phyloP scores from a whole-genome alignment of 225 moss, liverwort and hornwort genomes.

The Thuidium tamariscinum region DNA sequence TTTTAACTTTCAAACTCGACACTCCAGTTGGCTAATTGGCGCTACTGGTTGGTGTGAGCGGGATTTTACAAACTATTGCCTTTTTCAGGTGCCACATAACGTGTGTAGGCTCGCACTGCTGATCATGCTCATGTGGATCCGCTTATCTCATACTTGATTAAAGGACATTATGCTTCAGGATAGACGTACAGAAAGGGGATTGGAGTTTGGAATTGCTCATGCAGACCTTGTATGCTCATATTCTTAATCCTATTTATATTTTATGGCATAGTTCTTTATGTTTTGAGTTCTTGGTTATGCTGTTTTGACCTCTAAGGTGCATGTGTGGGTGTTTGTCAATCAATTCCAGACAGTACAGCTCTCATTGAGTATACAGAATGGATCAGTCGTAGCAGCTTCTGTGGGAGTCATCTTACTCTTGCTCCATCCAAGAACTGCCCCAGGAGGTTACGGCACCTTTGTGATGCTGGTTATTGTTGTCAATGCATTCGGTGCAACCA shows the following conservation, averaged over 20 bases:
- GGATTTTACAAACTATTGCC: background rate
- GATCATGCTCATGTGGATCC: background rate
- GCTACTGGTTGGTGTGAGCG: background rate
- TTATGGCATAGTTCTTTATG: background rate
- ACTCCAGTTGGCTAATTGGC: background rate
- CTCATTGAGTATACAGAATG: conserved; percentile 70
- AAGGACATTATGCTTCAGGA: background rate
- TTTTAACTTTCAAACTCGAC: background rate
- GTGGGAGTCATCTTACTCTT: conserved; percentile 55
- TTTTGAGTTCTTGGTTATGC: background rate
- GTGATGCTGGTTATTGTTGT: conserved; percentile 43
- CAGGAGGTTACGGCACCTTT: conserved; percentile 37
- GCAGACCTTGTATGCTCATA: background rate
- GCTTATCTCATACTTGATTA: background rate
- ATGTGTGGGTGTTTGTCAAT: background rate
- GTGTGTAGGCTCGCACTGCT: background rate
- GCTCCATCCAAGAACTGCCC: conserved; percentile 42
- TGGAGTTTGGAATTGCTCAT: background rate
- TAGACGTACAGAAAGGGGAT: background rate
- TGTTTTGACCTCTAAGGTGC: background rate
- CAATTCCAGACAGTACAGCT: conserved; percentile 60
- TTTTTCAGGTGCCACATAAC: background rate
- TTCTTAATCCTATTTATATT: background rate
- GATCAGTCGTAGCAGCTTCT: conserved; percentile 60
- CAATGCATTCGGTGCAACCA: conserved; percentile 56